Evolutionary conservation across 2,329 filamentous ascomycete genomes (phyloP), one percentile per base, ranked within the genome.

Genomic region (Acrodontium crateriforme): DNA sequence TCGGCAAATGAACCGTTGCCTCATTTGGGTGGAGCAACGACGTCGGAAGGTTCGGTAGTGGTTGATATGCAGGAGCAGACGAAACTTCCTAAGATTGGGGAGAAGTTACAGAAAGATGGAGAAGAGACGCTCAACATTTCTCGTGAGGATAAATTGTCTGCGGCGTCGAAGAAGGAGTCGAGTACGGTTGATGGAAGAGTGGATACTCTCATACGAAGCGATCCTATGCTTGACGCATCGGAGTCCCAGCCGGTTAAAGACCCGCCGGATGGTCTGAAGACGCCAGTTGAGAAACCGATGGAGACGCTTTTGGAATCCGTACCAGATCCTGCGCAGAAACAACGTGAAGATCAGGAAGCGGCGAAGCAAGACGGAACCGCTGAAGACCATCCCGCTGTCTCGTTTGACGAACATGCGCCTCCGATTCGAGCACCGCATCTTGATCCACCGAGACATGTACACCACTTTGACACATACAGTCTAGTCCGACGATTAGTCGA

Each of bases 381-480:
- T 28, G 49, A 54, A 28, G 33, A 38, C 19, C 35, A 53, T 23
- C 32, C 34, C 13, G 25, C 31, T 11, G 15, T 30, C n/a, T 30
- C 36, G 15, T 21, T 39, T 16, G 47, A 51, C 20, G 46, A 60
- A 15, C 54, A 59, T 25, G 66, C 67, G 40, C 67, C 71, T 13
- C 77, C 77, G 4, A 28, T 44, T 7, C 47, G 44, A 33, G 41
- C 47, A 2, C 48, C 48, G 9, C 74, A 84, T 49, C 69, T 79
- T 49, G 65, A 72, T 25, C 69, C 81, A 1, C 71, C 80, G 6
- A 79, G 76, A 1, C 91, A 93, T 49, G 74, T 93, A 18, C 89
- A 98, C 58, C 84, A 95, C 58, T 98, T 98, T 55, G 87, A 98
- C 57, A 93, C 78, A 14, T 98, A 89, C 55, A 76, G 74, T 9